phyloP scores from a whole-genome alignment of 495 filamentous ascomycete species.

The Lophiostoma macrostomum region DNA sequence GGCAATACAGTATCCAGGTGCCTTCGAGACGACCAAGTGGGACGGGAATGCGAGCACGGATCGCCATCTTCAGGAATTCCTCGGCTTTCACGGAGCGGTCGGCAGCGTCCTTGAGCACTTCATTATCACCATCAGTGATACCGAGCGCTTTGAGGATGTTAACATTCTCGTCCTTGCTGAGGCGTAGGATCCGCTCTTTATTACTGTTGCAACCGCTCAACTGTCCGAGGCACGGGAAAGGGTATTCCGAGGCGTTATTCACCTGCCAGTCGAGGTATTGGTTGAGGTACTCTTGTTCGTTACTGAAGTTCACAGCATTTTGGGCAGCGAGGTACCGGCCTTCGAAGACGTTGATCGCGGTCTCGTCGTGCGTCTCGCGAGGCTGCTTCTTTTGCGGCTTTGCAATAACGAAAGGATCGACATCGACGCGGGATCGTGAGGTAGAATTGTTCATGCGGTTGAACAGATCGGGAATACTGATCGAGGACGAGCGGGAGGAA shows the following conservation, averaged over 20 bases:
- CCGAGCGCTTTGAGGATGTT: neutral
- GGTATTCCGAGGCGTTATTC: neutral
- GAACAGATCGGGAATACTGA: neutral
- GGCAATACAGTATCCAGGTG: constrained; percentile 24
- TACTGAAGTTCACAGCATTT: constrained; percentile 16
- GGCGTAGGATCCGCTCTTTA: constrained; percentile 11
- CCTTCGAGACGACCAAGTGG: constrained; percentile 17
- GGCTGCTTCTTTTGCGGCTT: neutral
- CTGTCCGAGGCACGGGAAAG: constrained; percentile 14
- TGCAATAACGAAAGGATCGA: constrained; percentile 9
- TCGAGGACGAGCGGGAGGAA: constrained; percentile 1
- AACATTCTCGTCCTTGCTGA: constrained; percentile 4
- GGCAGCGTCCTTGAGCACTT: neutral
- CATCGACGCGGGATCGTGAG: constrained; percentile 8
- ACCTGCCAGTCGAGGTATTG: neutral
- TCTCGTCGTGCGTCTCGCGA: constrained; percentile 17
- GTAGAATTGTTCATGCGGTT: constrained; percentile 10
- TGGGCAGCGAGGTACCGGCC: neutral
- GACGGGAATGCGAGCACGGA: constrained; percentile 16
- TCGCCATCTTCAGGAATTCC: constrained; percentile 2
- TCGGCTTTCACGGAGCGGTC: constrained; percentile 1
- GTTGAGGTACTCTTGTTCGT: constrained; percentile 10
- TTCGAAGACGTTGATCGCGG: constrained; percentile 10
- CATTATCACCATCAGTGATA: neutral
- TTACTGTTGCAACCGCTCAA: constrained; percentile 16